phyloP scores from a whole-genome alignment of 805 yeast genomes.

The Kodamaea leandrae region DNA sequence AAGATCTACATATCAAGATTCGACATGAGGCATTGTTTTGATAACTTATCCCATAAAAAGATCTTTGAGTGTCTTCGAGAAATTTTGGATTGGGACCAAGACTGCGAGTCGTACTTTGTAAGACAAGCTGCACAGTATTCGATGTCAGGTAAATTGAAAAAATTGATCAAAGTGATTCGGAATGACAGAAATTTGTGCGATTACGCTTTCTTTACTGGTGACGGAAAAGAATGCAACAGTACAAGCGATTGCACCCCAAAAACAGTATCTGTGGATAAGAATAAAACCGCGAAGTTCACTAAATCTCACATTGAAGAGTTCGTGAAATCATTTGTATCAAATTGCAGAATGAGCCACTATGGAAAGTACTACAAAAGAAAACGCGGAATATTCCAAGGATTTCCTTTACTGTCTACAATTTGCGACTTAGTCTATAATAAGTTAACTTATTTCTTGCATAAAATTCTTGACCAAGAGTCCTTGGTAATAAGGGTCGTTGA shows the following conservation, averaged over 20 bases:
- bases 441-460: constrained; percentile 43
- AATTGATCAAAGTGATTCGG: constrained; percentile 14
- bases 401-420: constrained; percentile 67
- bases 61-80: constrained; percentile 33
- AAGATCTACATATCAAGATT: constrained; percentile 57
- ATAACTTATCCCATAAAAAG: constrained; percentile 55
- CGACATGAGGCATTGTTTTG: constrained; percentile 78
- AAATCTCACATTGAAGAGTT: constrained; percentile 45
- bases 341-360: constrained; percentile 41
- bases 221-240: neutral
- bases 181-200: constrained; percentile 13
- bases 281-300: constrained; percentile 33
- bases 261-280: constrained; percentile 30
- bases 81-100: constrained; percentile 25
- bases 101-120: constrained; percentile 19
- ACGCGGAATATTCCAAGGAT: constrained; percentile 82
- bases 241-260: no score
- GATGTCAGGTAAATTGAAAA: constrained; percentile 8
- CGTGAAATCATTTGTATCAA: constrained; percentile 51
- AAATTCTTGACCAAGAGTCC: constrained; percentile 21
- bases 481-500: constrained; percentile 70
- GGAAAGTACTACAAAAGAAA: constrained; percentile 46
- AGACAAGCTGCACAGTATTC: constrained; percentile 16
- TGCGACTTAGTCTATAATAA: constrained; percentile 73
- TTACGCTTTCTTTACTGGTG: constrained; percentile 1